Percentiles rank a stretch among this genome's conserved stretches.
phyloP scores from a whole-genome alignment of 2,329 filamentous ascomycete genomes.

The Gyromitra esculenta region DNA sequence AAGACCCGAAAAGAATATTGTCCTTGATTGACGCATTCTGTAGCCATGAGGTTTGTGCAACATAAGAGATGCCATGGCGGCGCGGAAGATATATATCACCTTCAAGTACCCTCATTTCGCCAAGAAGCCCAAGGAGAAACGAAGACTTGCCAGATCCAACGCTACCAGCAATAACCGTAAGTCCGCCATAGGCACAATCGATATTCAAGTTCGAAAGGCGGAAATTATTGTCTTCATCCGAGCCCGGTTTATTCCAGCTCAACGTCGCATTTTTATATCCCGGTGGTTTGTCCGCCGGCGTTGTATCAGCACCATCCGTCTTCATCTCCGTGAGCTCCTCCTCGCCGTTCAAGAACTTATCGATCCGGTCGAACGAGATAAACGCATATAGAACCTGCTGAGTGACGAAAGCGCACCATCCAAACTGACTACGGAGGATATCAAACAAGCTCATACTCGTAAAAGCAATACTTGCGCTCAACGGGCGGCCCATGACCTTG shows the following conservation, averaged over 20 bases:
- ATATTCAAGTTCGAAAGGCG: conserved; percentile 59
- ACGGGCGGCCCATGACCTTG: conserved; percentile 50
- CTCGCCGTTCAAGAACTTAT: conserved; percentile 53
- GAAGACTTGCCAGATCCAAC: conserved; percentile 62
- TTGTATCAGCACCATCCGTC: not conserved
- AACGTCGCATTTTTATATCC: conserved; percentile 48
- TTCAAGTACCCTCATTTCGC: conserved; percentile 66
- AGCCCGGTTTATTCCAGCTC: conserved; percentile 51
- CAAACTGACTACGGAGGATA: conserved; percentile 52
- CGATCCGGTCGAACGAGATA: conserved; percentile 52
- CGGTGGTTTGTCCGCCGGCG: conserved; percentile 23
- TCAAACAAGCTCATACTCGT: conserved; percentile 55
- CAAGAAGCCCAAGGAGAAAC: conserved; percentile 64
- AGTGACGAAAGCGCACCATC: conserved; percentile 39
- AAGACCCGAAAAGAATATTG: conserved; percentile 71
- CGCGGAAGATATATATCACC: conserved; percentile 63
- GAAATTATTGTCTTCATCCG: conserved; percentile 52
- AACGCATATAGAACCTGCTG: conserved; percentile 43
- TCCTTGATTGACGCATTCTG: conserved; percentile 73
- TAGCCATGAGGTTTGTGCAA: conserved; percentile 72
- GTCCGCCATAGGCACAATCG: conserved; percentile 59
- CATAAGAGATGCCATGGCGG: conserved; percentile 68
- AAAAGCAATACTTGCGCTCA: conserved; percentile 54
- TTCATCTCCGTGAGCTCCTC: conserved; percentile 48
- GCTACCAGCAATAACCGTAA: conserved; percentile 61